Percentiles rank a stretch among this genome's conserved stretches.
Evolutionary conservation across 2,329 filamentous ascomycete species (phyloP).

Genomic region (Epichloe bromicola): DNA sequence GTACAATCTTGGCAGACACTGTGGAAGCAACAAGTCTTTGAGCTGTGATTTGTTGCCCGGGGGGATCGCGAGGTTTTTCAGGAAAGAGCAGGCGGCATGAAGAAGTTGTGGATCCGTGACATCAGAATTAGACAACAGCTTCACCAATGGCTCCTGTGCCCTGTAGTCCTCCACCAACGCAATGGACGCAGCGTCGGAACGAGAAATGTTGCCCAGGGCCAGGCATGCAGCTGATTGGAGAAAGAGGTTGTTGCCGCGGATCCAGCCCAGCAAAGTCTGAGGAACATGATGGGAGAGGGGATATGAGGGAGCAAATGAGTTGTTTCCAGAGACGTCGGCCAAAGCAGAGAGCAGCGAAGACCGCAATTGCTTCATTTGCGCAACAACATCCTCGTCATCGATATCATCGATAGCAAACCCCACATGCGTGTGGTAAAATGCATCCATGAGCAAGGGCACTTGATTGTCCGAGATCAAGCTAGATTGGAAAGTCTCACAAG

Average conservation of each 20-base stretch:
- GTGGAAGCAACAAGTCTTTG: conserved; percentile 31
- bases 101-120: conserved; percentile 37
- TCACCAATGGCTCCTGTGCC: conserved; percentile 31
- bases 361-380: conserved; percentile 34
- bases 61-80: conserved; percentile 53
- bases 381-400: conserved; percentile 31
- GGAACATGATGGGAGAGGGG: conserved; percentile 30
- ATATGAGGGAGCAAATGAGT: conserved; percentile 30
- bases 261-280: conserved; percentile 33
- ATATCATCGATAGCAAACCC: conserved; percentile 25
- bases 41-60: conserved; percentile 38
- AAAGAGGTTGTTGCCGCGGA: conserved; percentile 24
- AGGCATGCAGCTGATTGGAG: conserved; percentile 47
- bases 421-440: conserved; percentile 35
- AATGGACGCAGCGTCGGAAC: conserved; percentile 40
- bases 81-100: conserved; percentile 44
- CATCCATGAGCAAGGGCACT: conserved; percentile 31
- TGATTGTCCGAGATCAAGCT: conserved; percentile 28
- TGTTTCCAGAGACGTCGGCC: conserved; percentile 39
- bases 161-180: conserved; percentile 32
- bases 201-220: conserved; percentile 47
- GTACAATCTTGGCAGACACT: conserved; percentile 41
- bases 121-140: conserved; percentile 28
- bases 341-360: conserved; percentile 36
- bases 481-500: conserved; percentile 37